Evolutionary conservation across 768 basidiomycete genomes (phyloP), one percentile per base, ranked within the genome.

Genomic region (Rhizopogon vinicolor): DNA sequence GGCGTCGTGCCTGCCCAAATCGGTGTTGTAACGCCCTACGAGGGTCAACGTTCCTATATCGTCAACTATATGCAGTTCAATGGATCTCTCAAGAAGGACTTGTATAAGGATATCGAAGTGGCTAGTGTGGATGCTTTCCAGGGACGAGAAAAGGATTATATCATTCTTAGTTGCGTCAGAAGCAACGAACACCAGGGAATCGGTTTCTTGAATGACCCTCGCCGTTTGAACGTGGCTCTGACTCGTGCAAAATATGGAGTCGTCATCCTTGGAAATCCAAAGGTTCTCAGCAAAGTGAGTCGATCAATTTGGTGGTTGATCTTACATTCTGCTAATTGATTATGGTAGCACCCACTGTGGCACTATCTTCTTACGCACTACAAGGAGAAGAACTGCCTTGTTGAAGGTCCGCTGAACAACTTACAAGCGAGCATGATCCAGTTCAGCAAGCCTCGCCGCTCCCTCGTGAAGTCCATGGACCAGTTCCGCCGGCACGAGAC

Each of bases 51-150:
- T 16, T 97, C 95, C 1, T 98, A 97, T 70, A 89, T 99, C 67
- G 95, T 96, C 69, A 96, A 93, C 71, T 99, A 96, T 71, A 98
- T 99, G 97, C 97, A 99, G 75, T 93, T 97, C 78, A 97, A 98
- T 66, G 97, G 97, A n/a, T 88, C 94, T 28, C 78, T 98, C 58
- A 98, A 98, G 85, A 99, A 98, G 76, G 97, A 99, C 61, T 72
- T 98, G 16, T 99, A 99, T 78, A 99, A 99, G 77, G 97, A 99
- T 66, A 95, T 99, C 41, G 97, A 99, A 68, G 97, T 99, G 46
- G 97, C 97, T 5, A 93, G 91, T 60, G 97, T 99, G 52, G 97
- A 99, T 68, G 97, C 97, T 5, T 99, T 99, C 83, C 97, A 99
- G 68, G 97, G 97, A 46, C 84, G 97, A 67, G 97, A 99, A 77